A percentile compares a stretch with the other conserved stretches of the same genome.
These are phyloP conservation scores for Rhododendron mucronatum DNA, from an alignment of 148 eudicot species.

Conservation along the genomic window DNA sequence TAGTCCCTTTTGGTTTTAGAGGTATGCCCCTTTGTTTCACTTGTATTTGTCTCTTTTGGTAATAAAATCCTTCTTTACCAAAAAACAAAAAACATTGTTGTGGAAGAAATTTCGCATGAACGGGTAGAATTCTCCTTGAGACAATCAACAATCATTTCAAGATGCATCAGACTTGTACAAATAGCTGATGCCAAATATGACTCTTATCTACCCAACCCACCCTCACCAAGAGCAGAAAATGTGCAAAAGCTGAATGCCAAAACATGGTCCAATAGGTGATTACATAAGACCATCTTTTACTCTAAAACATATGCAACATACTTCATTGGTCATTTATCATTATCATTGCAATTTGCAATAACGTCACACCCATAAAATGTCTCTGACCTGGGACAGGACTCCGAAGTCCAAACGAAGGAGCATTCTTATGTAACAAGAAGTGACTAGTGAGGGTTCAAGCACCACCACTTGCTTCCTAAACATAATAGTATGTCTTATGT, in stretches of 20 bases:
- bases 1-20: no score
- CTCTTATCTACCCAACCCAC: not conserved
- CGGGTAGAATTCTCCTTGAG: not conserved
- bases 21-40: no score
- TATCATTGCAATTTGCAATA: not conserved
- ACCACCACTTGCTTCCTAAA: not conserved
- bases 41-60: no score
- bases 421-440: not conserved
- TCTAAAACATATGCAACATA: not conserved
- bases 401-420: not conserved
- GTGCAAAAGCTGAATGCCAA: conserved; percentile 2
- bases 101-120: no score
- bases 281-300: not conserved
- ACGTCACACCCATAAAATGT: not conserved
- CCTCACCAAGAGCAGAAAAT: not conserved
- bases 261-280: not conserved
- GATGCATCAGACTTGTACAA: no score
- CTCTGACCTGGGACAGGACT: not conserved
- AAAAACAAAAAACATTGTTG: no score
- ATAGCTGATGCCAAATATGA: not conserved
- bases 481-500: not conserved
- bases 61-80: no score
- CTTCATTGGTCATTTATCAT: not conserved
- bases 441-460: not conserved
- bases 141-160: not conserved